A percentile compares a stretch with the other conserved stretches of the same genome.
phyloP scores from a whole-genome alignment of 345 rosid species.

The Euphorbia peplus region DNA sequence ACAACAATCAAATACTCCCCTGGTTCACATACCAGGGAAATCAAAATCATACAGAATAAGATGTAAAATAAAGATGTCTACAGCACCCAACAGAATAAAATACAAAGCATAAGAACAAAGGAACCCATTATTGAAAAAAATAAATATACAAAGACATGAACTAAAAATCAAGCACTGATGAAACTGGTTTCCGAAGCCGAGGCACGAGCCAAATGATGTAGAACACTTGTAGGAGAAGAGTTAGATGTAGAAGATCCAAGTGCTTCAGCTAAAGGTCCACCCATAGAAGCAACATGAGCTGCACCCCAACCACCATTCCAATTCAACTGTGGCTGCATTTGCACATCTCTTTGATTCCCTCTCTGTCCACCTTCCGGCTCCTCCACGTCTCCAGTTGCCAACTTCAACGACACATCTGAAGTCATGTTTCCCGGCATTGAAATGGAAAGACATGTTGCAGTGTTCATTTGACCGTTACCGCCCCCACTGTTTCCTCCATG shows the following conservation, averaged over 20 bases:
- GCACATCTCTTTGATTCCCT: conserved; percentile 31
- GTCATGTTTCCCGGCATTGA: conserved; percentile 66
- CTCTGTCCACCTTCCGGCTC: conserved; percentile 33
- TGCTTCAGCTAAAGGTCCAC: conserved; percentile 89
- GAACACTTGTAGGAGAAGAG: conserved; percentile 76
- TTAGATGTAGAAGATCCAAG: conserved; percentile 55
- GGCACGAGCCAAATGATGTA: conserved; percentile 54
- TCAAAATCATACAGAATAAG: not conserved
- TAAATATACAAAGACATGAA: not conserved
- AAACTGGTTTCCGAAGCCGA: conserved; percentile 38
- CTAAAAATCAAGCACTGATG: conserved; percentile 28
- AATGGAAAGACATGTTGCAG: conserved; percentile 62
- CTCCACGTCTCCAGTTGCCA: conserved; percentile 62
- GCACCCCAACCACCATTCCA: conserved; percentile 64
- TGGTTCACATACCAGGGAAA: not conserved
- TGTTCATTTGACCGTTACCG: conserved; percentile 33
- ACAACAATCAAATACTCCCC: not conserved
- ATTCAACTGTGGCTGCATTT: conserved; percentile 42
- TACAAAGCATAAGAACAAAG: not conserved
- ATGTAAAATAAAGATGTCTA: not conserved
- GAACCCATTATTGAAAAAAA: not conserved
- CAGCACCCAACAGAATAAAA: not conserved
- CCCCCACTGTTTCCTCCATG: conserved; percentile 32
- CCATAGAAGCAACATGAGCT: conserved; percentile 56
- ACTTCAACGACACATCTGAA: conserved; percentile 81